Evolutionary conservation across 1,284 basidiomycete genomes (phyloP).

Genomic region (Sparassis latifolia): DNA sequence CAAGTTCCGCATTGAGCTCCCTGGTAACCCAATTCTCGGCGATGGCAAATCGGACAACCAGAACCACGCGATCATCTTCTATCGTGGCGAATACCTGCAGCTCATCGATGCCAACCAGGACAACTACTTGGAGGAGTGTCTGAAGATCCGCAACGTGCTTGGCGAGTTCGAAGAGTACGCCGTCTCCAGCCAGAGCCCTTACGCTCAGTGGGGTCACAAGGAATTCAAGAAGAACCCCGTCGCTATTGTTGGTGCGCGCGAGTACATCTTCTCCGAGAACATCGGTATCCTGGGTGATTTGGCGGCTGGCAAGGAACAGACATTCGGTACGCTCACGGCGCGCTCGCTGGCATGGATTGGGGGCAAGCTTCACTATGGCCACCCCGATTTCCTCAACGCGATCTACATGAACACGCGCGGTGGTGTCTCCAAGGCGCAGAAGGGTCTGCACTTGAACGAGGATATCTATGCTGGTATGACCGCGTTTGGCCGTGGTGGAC

Average conservation of each 20-base stretch:
- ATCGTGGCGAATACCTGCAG: constrained; percentile 98
- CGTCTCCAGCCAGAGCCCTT: constrained; percentile 84
- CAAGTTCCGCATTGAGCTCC: constrained; percentile 98
- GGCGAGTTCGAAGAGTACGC: constrained; percentile 96
- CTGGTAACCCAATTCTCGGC: constrained; percentile 97
- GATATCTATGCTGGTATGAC: constrained; percentile 99
- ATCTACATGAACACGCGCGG: constrained; percentile 98
- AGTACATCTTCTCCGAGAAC: constrained; percentile 99
- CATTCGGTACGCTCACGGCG: constrained; percentile 95
- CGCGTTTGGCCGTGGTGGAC: constrained; percentile 92
- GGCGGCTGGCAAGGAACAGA: constrained; percentile 98
- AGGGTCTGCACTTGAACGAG: constrained; percentile 96
- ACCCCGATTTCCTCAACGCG: constrained; percentile 98
- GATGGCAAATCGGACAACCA: constrained; percentile 99
- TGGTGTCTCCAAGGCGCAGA: constrained; percentile 98
- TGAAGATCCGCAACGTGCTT: constrained; percentile 98
- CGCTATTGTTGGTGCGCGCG: constrained; percentile 96
- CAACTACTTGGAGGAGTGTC: constrained; percentile 98
- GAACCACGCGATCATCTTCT: constrained; percentile 99
- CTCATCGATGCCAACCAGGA: constrained; percentile 99
- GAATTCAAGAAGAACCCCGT: constrained; percentile 88
- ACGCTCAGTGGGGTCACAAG: constrained; percentile 81
- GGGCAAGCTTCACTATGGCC: constrained; percentile 98
- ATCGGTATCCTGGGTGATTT: constrained; percentile 99
- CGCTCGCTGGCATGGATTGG: constrained; percentile 96